Evolutionary conservation across 805 yeast species (phyloP).

Genomic region (Candida lessepsii): DNA sequence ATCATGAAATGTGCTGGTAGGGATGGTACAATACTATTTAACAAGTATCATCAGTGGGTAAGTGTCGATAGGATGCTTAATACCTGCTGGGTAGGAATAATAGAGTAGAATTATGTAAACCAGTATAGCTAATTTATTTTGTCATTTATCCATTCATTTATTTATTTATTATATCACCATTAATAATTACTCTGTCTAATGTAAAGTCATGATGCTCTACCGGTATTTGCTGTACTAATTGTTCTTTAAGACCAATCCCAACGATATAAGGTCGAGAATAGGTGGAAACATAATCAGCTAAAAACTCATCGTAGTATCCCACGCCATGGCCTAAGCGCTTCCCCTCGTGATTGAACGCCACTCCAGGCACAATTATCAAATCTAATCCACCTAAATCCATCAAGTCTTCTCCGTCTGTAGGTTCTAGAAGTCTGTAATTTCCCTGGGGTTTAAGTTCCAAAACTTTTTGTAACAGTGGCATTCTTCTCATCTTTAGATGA

Average conservation of each 20-base stretch:
- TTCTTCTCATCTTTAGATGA: slow-evolving; percentile 56
- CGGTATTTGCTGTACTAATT: slow-evolving; percentile 54
- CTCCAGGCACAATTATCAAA: slow-evolving; percentile 78
- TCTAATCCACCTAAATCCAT: slow-evolving; percentile 48
- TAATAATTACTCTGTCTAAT: slow-evolving; percentile 55
- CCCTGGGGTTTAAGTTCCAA: slow-evolving; percentile 61
- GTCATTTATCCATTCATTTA: too few species aligned
- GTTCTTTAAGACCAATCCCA: slow-evolving; percentile 68
- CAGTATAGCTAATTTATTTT: too few species aligned
- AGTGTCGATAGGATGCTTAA: slow-evolving; percentile 79
- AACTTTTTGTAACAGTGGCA: slow-evolving; percentile 45
- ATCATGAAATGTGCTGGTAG: slow-evolving; percentile 76
- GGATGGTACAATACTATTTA: slow-evolving; percentile 77
- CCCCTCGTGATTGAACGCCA: slow-evolving; percentile 60
- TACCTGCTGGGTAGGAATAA: slow-evolving; percentile 68
- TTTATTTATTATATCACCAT: slow-evolving; percentile 1
- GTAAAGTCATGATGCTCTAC: slow-evolving; percentile 62
- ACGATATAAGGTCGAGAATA: slow-evolving; percentile 43
- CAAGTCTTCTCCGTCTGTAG: slow-evolving; percentile 38
- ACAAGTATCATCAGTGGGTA: slow-evolving; percentile 72
- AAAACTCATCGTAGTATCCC: slow-evolving; percentile 81
- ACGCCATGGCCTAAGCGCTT: slow-evolving; percentile 87
- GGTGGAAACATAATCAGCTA: slow-evolving; percentile 20
- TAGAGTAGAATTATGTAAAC: background rate
- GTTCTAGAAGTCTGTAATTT: slow-evolving; percentile 66